Conservation (phyloP, 495 filamentous ascomycete species). For the Trichoderma asperelloides region DNA sequence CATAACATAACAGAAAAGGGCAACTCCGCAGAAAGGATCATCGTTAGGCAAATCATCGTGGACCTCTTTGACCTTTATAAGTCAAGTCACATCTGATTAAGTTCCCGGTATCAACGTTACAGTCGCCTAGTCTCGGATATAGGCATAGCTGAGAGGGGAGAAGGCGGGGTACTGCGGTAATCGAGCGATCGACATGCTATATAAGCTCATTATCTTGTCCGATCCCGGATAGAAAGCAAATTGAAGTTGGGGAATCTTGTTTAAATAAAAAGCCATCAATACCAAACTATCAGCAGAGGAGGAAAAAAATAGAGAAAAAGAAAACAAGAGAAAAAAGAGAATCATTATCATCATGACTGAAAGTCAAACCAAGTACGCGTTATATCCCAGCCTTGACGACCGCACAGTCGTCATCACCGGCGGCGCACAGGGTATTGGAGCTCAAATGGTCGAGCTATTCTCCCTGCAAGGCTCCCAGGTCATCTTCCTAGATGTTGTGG, state of each 20-base stretch:
- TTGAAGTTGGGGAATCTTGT: too few species aligned
- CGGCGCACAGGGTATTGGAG: constrained; percentile 35
- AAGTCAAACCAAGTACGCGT: constrained; percentile 18
- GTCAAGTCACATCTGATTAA: not conserved
- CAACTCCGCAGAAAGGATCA: too few species aligned
- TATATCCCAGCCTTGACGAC: constrained; percentile 26
- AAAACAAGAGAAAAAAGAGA: not conserved
- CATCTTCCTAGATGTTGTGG: constrained; percentile 29
- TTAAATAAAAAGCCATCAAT: too few species aligned
- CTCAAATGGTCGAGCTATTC: constrained; percentile 30
- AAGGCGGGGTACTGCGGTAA: not conserved
- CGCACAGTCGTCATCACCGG: constrained; percentile 31
- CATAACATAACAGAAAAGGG: too few species aligned
- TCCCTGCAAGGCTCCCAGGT: constrained; percentile 29
- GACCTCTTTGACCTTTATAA: not conserved
- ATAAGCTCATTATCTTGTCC: not conserved
- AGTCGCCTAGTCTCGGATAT: not conserved
- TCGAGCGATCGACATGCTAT: not conserved
- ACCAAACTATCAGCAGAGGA: not conserved
- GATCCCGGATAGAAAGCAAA: not conserved
- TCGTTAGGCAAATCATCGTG: too few species aligned
- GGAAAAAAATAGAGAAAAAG: not conserved
- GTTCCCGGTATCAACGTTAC: not conserved
- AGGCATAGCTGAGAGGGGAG: not conserved
- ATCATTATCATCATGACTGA: not conserved